A percentile compares a stretch with the other conserved stretches of the same genome.
phyloP scores from a whole-genome alignment of 768 basidiomycete species.

The Suillus placidus region DNA sequence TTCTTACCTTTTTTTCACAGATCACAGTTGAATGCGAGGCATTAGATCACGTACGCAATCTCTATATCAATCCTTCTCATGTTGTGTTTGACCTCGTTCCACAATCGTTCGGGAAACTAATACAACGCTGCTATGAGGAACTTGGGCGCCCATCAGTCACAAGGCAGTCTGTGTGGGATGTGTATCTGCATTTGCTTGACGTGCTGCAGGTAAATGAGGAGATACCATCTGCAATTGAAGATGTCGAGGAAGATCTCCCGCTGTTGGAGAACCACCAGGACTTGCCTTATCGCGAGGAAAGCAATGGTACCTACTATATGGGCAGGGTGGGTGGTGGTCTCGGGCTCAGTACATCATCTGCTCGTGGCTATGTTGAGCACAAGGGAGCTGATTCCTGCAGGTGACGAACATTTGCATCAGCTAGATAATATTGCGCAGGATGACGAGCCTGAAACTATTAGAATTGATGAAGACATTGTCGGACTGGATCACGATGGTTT shows the following conservation, averaged over 20 bases:
- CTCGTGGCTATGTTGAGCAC: too few species aligned
- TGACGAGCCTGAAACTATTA: not conserved
- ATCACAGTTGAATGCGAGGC: too few species aligned
- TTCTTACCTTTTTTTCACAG: too few species aligned
- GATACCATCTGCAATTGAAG: slow-evolving; percentile 22
- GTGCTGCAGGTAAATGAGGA: too few species aligned
- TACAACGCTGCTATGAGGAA: slow-evolving; percentile 15
- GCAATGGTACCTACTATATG: not conserved
- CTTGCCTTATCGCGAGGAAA: not conserved
- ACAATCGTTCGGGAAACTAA: slow-evolving; percentile 25
- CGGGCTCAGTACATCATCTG: not conserved
- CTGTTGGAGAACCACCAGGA: not conserved
- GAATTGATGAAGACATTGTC: not conserved
- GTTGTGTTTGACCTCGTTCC: slow-evolving; percentile 17
- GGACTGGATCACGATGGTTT: slow-evolving; percentile 2
- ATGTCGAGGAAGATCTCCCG: not conserved
- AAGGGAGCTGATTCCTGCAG: not conserved
- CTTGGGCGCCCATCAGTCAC: slow-evolving; percentile 28
- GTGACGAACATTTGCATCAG: not conserved
- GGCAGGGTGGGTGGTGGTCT: too few species aligned
- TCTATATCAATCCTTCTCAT: slow-evolving; percentile 26
- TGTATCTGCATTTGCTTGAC: too few species aligned
- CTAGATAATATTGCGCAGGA: not conserved
- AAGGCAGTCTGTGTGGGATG: not conserved
- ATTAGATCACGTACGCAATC: slow-evolving; percentile 17